Percentiles rank a stretch among this genome's conserved stretches.
Conservation (phyloP, 2,329 filamentous ascomycete genomes). For the Pleochaeta shiraiana region DNA sequence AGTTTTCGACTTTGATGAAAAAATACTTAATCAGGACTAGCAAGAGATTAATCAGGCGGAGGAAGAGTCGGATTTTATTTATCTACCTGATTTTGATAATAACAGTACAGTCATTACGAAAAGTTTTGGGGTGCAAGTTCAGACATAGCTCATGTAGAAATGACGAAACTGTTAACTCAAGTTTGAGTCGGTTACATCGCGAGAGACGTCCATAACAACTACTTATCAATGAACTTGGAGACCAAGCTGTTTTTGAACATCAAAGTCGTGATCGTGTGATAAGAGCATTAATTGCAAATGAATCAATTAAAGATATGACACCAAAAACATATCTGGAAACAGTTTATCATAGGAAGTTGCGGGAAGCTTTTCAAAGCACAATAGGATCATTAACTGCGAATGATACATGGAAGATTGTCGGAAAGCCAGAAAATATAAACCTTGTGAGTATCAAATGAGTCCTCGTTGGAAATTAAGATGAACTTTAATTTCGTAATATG, state of each 20-base stretch:
- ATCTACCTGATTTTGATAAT: neutral
- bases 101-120: no score
- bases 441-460: constrained; percentile 1
- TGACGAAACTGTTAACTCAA: neutral
- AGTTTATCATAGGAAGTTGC: neutral
- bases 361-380: neutral
- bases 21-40: no score
- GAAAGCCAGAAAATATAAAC: neutral
- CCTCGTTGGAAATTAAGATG: no score
- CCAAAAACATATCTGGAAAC: neutral
- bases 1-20: neutral
- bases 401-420: neutral
- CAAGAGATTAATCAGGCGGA: no score
- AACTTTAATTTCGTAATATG: no score
- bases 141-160: no score
- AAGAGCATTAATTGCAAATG: neutral
- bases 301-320: neutral
- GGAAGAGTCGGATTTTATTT: no score
- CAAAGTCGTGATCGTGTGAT: neutral
- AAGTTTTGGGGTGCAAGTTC: no score
- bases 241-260: no score
- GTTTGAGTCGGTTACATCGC: neutral
- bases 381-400: neutral
- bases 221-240: neutral
- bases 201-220: neutral